These are phyloP conservation scores for Ophiocordyceps unilateralis DNA, from an alignment of 2,329 filamentous ascomycete genomes.

Conservation along the genomic window DNA sequence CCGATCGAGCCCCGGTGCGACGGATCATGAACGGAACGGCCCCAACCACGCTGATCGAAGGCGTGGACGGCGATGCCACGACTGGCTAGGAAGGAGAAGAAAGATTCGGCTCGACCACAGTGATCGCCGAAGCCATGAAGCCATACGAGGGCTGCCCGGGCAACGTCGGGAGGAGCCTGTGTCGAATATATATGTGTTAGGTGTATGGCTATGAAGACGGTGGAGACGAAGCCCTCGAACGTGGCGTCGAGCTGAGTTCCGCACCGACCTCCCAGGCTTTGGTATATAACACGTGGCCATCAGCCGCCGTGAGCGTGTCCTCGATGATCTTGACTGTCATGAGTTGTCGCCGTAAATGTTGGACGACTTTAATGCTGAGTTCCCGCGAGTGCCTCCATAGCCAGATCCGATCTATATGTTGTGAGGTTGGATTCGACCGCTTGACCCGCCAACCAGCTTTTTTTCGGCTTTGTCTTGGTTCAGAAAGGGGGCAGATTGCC, in stretches of 20 bases:
- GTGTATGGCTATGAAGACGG: too few relatives aligned
- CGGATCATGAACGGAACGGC: neutral
- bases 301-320: neutral
- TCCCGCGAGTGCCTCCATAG: too few relatives aligned
- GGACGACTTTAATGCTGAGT: too few relatives aligned
- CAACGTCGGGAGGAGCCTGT: neutral
- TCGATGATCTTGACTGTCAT: neutral
- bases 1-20: neutral
- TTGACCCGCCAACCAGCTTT: too few relatives aligned
- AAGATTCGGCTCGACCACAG: neutral
- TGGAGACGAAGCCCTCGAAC: too few relatives aligned
- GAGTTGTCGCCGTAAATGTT: too few relatives aligned
- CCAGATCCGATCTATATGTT: too few relatives aligned
- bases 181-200: too few relatives aligned
- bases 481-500: too few relatives aligned
- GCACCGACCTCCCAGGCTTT: neutral
- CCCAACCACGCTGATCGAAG: neutral
- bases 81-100: neutral
- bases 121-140: slow-evolving; percentile 1
- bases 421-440: too few relatives aligned
- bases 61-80: neutral
- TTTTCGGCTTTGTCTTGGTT: too few relatives aligned
- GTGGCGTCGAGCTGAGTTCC: too few relatives aligned
- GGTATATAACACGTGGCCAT: neutral
- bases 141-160: neutral